Conservation (phyloP, 23 red algal genomes). For the Gracilariopsis chorda region DNA sequence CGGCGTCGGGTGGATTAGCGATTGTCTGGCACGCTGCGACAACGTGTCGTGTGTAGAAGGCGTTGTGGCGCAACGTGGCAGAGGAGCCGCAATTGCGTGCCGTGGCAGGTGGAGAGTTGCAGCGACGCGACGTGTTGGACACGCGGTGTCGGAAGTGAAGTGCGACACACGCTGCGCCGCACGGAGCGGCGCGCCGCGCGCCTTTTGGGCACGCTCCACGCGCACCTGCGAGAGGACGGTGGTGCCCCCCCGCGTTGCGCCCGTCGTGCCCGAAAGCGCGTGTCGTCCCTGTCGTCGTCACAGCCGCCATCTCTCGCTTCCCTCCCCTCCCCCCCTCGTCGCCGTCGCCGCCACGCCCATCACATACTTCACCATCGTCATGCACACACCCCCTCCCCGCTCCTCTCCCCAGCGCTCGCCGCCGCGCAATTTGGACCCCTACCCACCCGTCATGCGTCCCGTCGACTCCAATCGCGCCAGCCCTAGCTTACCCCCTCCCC, state of each 20-base stretch:
- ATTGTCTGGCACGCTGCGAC: too few relatives aligned
- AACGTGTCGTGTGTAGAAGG: too few relatives aligned
- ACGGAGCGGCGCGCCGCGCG: not conserved
- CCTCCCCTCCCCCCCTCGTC: not conserved
- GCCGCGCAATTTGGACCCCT: not conserved
- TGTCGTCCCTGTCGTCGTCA: not conserved
- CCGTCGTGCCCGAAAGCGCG: not conserved
- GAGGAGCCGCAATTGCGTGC: too few relatives aligned
- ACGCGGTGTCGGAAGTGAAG: too few relatives aligned
- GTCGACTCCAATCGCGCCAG: not conserved
- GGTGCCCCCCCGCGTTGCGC: not conserved
- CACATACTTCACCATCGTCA: not conserved
- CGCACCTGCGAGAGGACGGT: too few relatives aligned
- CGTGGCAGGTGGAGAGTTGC: too few relatives aligned
- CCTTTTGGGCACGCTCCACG: not conserved
- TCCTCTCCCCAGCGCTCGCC: too few relatives aligned
- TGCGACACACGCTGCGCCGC: not conserved
- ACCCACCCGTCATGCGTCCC: not conserved
- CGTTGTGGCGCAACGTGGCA: too few relatives aligned
- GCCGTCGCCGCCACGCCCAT: conserved; percentile 15
- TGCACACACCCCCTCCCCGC: too few relatives aligned
- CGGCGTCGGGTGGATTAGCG: too few relatives aligned
- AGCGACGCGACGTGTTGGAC: too few relatives aligned
- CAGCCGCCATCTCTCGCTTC: not conserved
- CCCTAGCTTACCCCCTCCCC: not conserved